These are phyloP conservation scores for Penicillium sp. DNA, from an alignment of 2,329 filamentous ascomycete genomes.

Conservation along the genomic window DNA sequence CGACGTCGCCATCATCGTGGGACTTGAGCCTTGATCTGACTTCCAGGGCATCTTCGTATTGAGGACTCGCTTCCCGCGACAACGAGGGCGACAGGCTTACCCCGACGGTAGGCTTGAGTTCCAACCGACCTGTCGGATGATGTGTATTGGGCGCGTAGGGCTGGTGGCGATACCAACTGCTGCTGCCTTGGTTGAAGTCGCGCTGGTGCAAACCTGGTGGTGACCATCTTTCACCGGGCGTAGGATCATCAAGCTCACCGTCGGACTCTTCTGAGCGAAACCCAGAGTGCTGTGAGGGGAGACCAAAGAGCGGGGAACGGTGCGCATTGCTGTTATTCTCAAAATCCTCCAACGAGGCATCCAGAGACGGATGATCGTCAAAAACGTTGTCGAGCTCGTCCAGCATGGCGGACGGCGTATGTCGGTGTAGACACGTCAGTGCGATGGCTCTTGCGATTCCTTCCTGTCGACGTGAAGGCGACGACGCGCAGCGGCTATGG, in stretches of 20 bases:
- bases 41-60: conserved; percentile 53
- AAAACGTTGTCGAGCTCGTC: conserved; percentile 46
- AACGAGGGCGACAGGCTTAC: conserved; percentile 41
- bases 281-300: conserved; percentile 57
- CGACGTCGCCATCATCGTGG: conserved; percentile 21
- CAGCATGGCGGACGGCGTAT: conserved; percentile 38
- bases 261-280: conserved; percentile 54
- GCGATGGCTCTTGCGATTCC: conserved; percentile 7
- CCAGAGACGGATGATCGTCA: conserved; percentile 55
- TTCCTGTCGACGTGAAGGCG: conserved; percentile 12
- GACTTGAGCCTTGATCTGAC: conserved; percentile 28
- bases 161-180: conserved; percentile 50
- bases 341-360: conserved; percentile 58
- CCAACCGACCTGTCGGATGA: conserved; percentile 27
- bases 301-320: conserved; percentile 48
- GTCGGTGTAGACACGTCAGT: conserved; percentile 20
- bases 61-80: conserved; percentile 55
- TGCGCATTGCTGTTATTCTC: conserved; percentile 45
- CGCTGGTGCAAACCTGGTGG: conserved; percentile 56
- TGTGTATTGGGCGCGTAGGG: conserved; percentile 42
- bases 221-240: conserved; percentile 51
- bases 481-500: conserved; percentile 13
- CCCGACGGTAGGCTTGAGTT: conserved; percentile 36
- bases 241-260: conserved; percentile 31
- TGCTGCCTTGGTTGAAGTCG: conserved; percentile 50